A percentile compares a stretch with the other conserved stretches of the same genome.
These are phyloP conservation scores for Laguncularia racemosa DNA, from an alignment of 345 rosid species.

Conservation along the genomic window DNA sequence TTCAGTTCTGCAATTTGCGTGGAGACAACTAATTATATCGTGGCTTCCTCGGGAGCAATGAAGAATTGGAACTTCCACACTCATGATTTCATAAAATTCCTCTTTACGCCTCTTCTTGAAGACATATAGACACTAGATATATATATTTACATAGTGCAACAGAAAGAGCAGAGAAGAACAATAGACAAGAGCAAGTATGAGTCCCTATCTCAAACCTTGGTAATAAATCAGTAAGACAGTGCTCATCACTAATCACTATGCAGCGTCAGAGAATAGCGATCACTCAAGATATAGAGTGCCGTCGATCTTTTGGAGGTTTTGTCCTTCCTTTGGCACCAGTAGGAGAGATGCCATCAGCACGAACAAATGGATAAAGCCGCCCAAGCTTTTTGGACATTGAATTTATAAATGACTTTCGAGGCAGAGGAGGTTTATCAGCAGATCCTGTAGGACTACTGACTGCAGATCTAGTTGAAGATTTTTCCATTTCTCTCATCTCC, in stretches of 20 bases:
- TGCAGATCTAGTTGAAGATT: constrained; percentile 15
- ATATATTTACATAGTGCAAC: too few species aligned
- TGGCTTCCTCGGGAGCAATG: too few species aligned
- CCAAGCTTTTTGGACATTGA: constrained; percentile 78
- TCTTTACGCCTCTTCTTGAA: too few species aligned
- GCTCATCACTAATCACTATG: constrained; percentile 2
- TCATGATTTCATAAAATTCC: too few species aligned
- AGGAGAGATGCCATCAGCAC: constrained; percentile 35
- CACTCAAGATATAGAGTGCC: constrained; percentile 85
- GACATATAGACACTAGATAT: too few species aligned
- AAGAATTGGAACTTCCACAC: too few species aligned
- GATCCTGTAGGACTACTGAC: constrained; percentile 31
- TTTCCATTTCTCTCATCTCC: constrained; percentile 72
- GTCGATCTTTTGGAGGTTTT: constrained; percentile 62
- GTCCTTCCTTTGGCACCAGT: constrained; percentile 35
- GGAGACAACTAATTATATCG: too few species aligned
- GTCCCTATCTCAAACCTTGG: constrained; percentile 9
- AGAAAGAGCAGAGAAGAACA: not conserved
- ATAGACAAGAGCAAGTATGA: constrained; percentile 2
- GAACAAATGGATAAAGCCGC: constrained; percentile 55
- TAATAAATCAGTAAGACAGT: constrained; percentile 7
- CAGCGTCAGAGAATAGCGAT: constrained; percentile 1
- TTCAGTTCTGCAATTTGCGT: too few species aligned
- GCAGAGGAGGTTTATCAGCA: constrained; percentile 71
- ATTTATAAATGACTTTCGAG: constrained; percentile 68